Base-by-base conservation (phyloP, 2,329 filamentous ascomycete species). In the Myriosclerotinia scirpicola region DNA sequence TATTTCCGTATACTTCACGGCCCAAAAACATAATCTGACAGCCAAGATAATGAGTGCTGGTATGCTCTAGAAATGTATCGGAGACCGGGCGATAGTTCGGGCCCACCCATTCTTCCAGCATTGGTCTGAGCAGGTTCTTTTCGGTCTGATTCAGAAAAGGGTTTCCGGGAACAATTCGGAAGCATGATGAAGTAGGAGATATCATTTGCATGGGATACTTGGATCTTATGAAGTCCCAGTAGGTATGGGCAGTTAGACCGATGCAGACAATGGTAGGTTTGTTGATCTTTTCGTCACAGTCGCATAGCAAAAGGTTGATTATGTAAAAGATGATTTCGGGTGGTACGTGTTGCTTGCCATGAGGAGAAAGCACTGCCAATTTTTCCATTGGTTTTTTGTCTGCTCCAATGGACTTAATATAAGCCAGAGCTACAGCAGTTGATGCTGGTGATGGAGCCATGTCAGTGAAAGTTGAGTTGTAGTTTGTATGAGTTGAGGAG, bases 21-120 rank as follows among this genome's bases (percentile, higher is more conserved):
- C 40, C 40, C 9, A 58, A 30, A 6, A 58, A 58, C 9, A 46
- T 44, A 15, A 58, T 58, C 40, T 58, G 55, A 7, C 55, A 58
- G 55, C 22, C 38, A 17, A 44, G 38, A 40, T 11, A 40, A 11
- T 40, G 15, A 12, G 22, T 15, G 14, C 22, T 30, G 5, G 55
- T 44, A 36, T 58, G 2, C 1, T 44, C 7, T 20, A 58, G 15
- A 6, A 58, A 58, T 2, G 12, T 14, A 5, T 58, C 38, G 5
- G 55, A 58, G 12, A 58, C 40, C 15, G 22, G 38, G 22, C 55
- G 55, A 44, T 58, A 58, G 6, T 34, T 9, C 11, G 55, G 40
- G 1, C 55, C 55, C 11, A 30, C 42, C 55, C 55, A 58, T 34
- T 15, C 44, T 22, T 44, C 20, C 5, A 58, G 17, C 2, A 26